These are phyloP conservation scores for Diaporthe helianthi DNA, from an alignment of 2,329 filamentous ascomycete genomes.

Conservation along the genomic window DNA sequence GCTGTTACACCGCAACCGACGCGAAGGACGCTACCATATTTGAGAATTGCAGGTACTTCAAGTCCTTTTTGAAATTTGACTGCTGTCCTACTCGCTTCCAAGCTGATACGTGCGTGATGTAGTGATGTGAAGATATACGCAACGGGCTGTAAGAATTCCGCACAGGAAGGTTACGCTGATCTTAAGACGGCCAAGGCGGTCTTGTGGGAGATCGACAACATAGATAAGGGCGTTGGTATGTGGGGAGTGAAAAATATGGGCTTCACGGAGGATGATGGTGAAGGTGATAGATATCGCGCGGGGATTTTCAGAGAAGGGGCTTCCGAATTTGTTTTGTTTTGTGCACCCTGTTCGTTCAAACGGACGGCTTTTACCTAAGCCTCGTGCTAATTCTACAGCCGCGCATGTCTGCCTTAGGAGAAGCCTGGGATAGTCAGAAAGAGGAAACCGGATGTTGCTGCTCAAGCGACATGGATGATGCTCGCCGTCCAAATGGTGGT, in stretches of 20 bases:
- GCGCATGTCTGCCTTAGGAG: not conserved
- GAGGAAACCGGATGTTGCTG: too few species aligned
- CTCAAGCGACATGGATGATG: not conserved
- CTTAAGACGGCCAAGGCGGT: not conserved
- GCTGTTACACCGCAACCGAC: not conserved
- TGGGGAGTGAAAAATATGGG: too few species aligned
- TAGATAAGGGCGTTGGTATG: too few species aligned
- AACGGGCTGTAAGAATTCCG: not conserved
- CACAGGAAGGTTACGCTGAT: not conserved
- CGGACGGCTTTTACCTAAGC: too few species aligned
- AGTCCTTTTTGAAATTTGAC: too few species aligned
- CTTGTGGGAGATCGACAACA: not conserved
- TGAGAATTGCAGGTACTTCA: not conserved
- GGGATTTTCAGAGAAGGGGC: too few species aligned
- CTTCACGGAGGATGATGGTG: too few species aligned
- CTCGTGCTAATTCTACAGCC: not conserved
- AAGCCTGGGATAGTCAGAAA: not conserved
- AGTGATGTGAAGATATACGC: not conserved
- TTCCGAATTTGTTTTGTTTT: too few species aligned
- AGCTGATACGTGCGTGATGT: not conserved
- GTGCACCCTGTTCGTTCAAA: too few species aligned
- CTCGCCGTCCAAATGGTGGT: not conserved
- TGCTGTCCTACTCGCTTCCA: too few species aligned
- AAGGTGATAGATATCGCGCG: too few species aligned
- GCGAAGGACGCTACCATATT: not conserved